A percentile compares a stretch with the other conserved stretches of the same genome.
Conservation (phyloP, 2,329 filamentous ascomycete genomes). For the Escovopsis weberi region DNA sequence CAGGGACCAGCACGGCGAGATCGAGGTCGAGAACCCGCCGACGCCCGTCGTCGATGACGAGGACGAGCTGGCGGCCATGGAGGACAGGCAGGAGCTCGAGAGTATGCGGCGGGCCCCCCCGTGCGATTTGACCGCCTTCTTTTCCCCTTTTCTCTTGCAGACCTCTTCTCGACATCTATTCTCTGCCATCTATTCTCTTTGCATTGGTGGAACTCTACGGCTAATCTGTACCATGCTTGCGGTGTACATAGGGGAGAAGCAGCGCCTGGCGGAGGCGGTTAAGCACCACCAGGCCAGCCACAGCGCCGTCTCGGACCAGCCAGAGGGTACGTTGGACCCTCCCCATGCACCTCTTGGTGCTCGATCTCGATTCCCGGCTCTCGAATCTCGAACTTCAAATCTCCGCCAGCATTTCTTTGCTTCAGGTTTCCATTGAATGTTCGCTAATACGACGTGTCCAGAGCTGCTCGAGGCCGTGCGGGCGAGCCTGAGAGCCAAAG, state of each 20-base stretch:
- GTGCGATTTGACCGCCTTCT: background rate
- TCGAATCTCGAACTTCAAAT: no score
- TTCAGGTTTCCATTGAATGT: no score
- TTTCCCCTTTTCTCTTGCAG: background rate
- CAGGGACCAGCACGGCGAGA: constrained; percentile 46
- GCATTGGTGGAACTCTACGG: background rate
- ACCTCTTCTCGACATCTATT: background rate
- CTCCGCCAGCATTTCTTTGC: no score
- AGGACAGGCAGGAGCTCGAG: constrained; percentile 43
- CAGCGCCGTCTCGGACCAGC: constrained; percentile 42
- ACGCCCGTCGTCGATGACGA: constrained; percentile 38
- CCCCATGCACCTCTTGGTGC: no score
- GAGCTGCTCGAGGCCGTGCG: constrained; percentile 58
- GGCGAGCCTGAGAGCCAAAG: constrained; percentile 56
- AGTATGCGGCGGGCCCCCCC: constrained; percentile 21
- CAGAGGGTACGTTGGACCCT: constrained; percentile 40
- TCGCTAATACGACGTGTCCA: constrained; percentile 12
- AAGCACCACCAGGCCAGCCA: constrained; percentile 44
- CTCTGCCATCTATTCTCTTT: background rate
- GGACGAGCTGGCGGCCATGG: constrained; percentile 35
- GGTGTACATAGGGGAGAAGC: constrained; percentile 35
- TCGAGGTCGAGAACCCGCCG: constrained; percentile 43
- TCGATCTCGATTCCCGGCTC: no score
- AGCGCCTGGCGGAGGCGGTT: constrained; percentile 45
- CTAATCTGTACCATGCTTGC: background rate